These are phyloP conservation scores for Cinchona pubescens DNA, from an alignment of 257 asterid genomes.

Conservation along the genomic window DNA sequence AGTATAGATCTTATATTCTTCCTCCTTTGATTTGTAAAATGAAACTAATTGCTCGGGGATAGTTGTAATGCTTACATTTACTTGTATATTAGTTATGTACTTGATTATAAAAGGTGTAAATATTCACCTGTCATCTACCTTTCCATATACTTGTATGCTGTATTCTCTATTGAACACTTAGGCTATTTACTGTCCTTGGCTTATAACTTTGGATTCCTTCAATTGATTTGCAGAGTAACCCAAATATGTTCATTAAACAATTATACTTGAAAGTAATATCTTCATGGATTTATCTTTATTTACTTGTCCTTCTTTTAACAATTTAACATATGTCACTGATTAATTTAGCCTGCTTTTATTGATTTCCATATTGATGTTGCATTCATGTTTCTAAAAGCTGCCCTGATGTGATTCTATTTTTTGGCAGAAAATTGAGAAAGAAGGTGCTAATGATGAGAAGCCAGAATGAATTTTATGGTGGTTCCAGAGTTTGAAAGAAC, in stretches of 20 bases:
- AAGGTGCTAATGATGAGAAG: conserved; percentile 2
- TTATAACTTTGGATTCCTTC: neutral
- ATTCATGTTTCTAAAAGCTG: neutral
- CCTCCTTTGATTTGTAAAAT: neutral
- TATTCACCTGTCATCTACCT: neutral
- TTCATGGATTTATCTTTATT: neutral
- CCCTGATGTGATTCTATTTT: neutral
- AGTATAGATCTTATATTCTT: neutral
- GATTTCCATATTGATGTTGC: neutral
- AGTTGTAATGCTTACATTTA: too few species aligned
- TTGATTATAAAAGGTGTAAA: neutral
- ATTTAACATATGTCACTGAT: neutral
- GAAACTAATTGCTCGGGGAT: too few species aligned
- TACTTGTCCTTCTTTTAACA: neutral
- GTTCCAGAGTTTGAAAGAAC: neutral
- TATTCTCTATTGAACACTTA: neutral
- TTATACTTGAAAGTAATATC: neutral
- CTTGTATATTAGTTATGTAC: too few species aligned
- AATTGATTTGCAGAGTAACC: neutral
- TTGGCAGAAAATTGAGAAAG: conserved; percentile 11
- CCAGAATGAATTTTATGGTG: neutral
- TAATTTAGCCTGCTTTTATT: neutral
- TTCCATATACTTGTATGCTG: neutral
- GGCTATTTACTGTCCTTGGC: neutral
- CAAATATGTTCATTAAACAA: neutral